A percentile compares a stretch with the other conserved stretches of the same genome.
Conservation (phyloP, 1,284 basidiomycete species). For the Mycena citricolor region DNA sequence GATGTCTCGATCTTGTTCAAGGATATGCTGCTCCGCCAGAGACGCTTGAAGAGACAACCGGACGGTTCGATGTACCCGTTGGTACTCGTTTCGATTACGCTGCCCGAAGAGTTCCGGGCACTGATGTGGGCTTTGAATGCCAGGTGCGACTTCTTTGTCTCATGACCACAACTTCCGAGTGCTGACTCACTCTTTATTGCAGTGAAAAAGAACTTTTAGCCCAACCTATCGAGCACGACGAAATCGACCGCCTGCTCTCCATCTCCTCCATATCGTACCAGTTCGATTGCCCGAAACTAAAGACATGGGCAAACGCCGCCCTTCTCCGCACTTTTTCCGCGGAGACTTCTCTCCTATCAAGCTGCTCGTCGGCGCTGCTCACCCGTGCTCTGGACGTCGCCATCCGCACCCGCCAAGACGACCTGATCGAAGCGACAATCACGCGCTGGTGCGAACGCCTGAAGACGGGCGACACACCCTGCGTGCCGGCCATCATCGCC, state of each 20-base stretch:
- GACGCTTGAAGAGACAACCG: background rate
- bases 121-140: conserved; percentile 35
- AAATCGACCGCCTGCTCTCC: conserved; percentile 31
- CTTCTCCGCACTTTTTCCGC: conserved; percentile 23
- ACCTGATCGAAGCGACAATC: conserved; percentile 26
- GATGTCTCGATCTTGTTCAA: conserved; percentile 22
- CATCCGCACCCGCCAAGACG: conserved; percentile 22
- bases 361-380: conserved; percentile 34
- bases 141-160: conserved; percentile 22
- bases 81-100: conserved; percentile 25
- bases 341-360: conserved; percentile 28
- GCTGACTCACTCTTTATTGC: background rate
- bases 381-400: conserved; percentile 30
- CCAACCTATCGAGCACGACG: conserved; percentile 23
- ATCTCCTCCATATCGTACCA: conserved; percentile 29
- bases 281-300: conserved; percentile 28
- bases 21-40: too few relatives aligned
- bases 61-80: conserved; percentile 21
- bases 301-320: conserved; percentile 28
- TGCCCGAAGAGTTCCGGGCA: conserved; percentile 33
- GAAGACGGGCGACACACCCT: conserved; percentile 29
- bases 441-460: conserved; percentile 33
- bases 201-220: conserved; percentile 22
- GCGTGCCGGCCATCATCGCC: conserved; percentile 35
- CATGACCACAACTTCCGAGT: background rate